Base-by-base conservation (phyloP, 2,329 filamentous ascomycete genomes). In the Alternaria burnsii region DNA sequence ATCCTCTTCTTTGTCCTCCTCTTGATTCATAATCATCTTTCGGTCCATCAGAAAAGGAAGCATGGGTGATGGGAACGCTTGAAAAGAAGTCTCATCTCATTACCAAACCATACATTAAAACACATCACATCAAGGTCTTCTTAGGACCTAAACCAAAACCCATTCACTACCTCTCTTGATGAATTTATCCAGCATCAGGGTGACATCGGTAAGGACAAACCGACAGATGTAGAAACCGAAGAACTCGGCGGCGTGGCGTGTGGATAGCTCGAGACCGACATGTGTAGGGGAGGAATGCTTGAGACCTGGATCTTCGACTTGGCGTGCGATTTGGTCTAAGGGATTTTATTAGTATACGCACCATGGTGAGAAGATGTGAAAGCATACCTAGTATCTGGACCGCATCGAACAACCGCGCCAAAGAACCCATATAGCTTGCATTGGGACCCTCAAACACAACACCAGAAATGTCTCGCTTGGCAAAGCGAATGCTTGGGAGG, bases 151-250 rank as follows among this genome's bases (percentile, higher is more conserved):
- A 55, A 85, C 80, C 63, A 90, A 79, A 54, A 97, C 93, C 94
- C 94, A 99, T 83, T 99, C 94, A 71, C 91, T 97, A 24, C 94
- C 94, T 67, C 94, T 88, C 84, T 99, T 99, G 77, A 99, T 90
- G 74, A 95, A 98, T 78, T 98, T 99, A 78, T 99, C 95, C 69
- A 99, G 83, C 82, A 99, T 84, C 75, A 95, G 78, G 40, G 89
- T 86, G 62, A 99, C 82, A 78, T 99, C 95, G 4, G 89, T 85
- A 62, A 99, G 83, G n/a, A 94, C 93, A 76, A 99, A 99, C 18
- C 95, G 90, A 79, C 94, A 97, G 28, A 99, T 86, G 77, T 95
- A 98, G 79, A 99, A 97, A 16, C 91, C 94, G 77, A 99, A 99
- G 80, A 99, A 99, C 79, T 99, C 95, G 34, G 94, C 92, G 8